Percentiles rank a stretch among this genome's conserved stretches.
These are phyloP conservation scores for Alternaria ethzedia DNA, from an alignment of 2,329 filamentous ascomycete genomes.

Conservation along the genomic window DNA sequence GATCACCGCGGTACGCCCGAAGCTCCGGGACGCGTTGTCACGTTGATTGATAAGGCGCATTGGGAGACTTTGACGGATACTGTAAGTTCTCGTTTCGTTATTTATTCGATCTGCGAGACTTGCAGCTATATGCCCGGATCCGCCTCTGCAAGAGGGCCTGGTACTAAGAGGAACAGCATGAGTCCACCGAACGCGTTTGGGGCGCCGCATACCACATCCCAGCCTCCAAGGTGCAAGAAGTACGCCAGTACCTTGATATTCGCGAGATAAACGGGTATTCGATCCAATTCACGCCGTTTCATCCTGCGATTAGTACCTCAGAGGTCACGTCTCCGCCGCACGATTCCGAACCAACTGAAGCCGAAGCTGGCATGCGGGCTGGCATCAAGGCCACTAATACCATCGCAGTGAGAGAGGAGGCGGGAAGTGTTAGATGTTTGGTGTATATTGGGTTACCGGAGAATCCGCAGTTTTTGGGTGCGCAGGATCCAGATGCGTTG, in stretches of 20 bases:
- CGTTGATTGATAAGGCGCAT: constrained; percentile 82
- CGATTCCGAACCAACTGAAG: neutral
- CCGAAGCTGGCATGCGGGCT: constrained; percentile 27
- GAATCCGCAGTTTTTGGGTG: constrained; percentile 90
- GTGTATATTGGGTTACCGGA: constrained; percentile 95
- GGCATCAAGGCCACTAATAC: constrained; percentile 43
- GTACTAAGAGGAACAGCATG: constrained; percentile 18
- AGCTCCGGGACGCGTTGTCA: constrained; percentile 88
- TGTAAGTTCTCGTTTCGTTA: constrained; percentile 40
- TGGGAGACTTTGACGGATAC: constrained; percentile 79
- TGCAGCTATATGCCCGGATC: too few species aligned
- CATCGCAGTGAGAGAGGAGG: neutral
- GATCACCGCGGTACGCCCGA: constrained; percentile 93
- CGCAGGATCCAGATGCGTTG: constrained; percentile 77
- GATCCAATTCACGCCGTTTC: constrained; percentile 88
- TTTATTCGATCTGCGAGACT: constrained; percentile 38
- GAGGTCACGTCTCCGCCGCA: constrained; percentile 28
- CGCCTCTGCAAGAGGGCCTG: too few species aligned
- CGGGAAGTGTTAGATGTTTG: constrained; percentile 56
- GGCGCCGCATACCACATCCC: constrained; percentile 90
- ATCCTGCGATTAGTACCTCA: constrained; percentile 58
- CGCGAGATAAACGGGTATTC: constrained; percentile 97
- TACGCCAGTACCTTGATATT: constrained; percentile 90
- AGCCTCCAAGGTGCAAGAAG: constrained; percentile 74
- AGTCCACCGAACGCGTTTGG: constrained; percentile 75